phyloP scores from a whole-genome alignment of 345 rosid species.

The Pistacia atlantica region DNA sequence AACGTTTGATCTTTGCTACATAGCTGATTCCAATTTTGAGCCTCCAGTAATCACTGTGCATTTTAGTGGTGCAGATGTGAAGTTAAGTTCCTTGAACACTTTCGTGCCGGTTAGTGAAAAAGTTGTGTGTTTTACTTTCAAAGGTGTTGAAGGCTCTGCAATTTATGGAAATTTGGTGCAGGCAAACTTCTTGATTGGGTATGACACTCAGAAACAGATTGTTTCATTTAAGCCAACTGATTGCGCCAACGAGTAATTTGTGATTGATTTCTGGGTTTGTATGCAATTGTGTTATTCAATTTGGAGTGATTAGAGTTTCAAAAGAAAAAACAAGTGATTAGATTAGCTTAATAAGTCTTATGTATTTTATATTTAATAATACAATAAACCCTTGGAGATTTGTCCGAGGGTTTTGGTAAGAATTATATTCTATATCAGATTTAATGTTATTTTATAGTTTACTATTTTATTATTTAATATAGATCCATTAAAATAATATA shows the following conservation, averaged over 20 bases:
- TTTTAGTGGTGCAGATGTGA: constrained; percentile 46
- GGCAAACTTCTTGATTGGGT: constrained; percentile 53
- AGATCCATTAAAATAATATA: no score
- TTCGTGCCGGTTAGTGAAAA: constrained; percentile 29
- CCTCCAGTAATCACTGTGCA: constrained; percentile 42
- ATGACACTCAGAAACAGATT: constrained; percentile 29
- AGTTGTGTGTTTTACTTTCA: constrained; percentile 42
- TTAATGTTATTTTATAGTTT: no score
- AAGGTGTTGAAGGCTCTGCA: neutral
- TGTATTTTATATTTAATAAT: no score
- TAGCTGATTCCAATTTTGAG: neutral
- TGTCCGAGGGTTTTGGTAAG: no score
- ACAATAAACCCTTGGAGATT: neutral
- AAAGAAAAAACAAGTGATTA: neutral
- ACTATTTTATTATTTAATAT: no score
- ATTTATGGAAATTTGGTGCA: constrained; percentile 53
- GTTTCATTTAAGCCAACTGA: constrained; percentile 51
- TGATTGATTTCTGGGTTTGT: no score
- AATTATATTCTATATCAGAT: no score
- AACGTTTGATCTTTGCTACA: constrained; percentile 39
- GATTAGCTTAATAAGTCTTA: no score
- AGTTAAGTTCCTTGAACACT: constrained; percentile 24
- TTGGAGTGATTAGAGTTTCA: neutral
- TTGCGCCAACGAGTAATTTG: constrained; percentile 27
- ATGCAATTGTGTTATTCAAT: no score